Base-by-base conservation (phyloP, 176 grass and related monocot species). In the Avena atlantica region DNA sequence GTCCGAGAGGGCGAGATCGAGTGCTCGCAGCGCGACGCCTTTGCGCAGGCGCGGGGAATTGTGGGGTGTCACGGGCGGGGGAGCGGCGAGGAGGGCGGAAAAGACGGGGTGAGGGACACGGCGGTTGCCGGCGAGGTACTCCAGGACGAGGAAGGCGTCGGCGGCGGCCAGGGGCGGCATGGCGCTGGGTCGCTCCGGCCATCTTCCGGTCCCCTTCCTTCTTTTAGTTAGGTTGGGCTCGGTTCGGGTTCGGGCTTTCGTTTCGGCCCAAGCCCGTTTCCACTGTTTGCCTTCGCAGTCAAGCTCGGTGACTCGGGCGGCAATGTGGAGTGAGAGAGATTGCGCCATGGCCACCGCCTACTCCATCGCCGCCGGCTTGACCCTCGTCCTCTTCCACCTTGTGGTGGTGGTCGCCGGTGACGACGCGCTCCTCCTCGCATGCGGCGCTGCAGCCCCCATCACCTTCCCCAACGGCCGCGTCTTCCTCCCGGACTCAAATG, bases 141-240 rank as follows among this genome's bases (percentile, higher is more conserved):
- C 89, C 5, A 90, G 79, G 47, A 72, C 19, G 55, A 83, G 84
- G 63, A 86, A 83, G 47, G 80, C 52, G 58, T 56, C 88, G 87
- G 17, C 82, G 47, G 82, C 20, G 48, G 68, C 8, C 40, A 51
- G 10, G 6, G 42, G 55, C 45, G 49, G 53, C 84, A 74, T 75
- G 59, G 61, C 31, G 63, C 56, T 80, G 48, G 73, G 73, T 76
- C 23, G 24, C 3, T 13, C 48, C 14, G 73, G 48, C 72, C 72
- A 4, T 14, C 44, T 21, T 50, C 31, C 31, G 31, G 31, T 31
- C 24, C 15, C 24, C 2, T 45, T 47, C 2, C 12, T 74, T n/a
- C 4, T 12, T 53, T 56, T 57, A 56, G 8, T 36, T 56, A 16
- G 15, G 49, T 55, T 76, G 74, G 74, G 25, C 74, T 6, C 25